Percentiles rank a stretch among this genome's conserved stretches.
phyloP scores from a whole-genome alignment of 495 filamentous ascomycete species.

The Geopyxis carbonaria region DNA sequence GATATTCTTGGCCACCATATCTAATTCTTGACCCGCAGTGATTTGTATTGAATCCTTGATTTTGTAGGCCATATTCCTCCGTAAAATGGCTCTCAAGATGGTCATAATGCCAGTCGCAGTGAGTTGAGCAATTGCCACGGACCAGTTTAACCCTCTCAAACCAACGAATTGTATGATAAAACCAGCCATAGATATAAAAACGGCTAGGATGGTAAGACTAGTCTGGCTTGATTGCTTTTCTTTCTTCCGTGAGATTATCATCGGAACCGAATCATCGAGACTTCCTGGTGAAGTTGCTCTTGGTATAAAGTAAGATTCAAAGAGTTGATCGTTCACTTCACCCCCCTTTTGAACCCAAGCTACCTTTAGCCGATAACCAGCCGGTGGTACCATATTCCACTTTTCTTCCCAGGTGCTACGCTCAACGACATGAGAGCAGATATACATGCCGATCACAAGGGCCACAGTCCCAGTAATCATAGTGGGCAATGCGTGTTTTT shows the following conservation, averaged over 20 bases:
- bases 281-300: not conserved
- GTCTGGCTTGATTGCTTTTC: too few relatives aligned
- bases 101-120: slow-evolving; percentile 9
- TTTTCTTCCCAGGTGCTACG: slow-evolving; percentile 18
- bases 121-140: slow-evolving; percentile 14
- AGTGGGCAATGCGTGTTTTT: slow-evolving; percentile 20
- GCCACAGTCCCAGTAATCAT: slow-evolving; percentile 20
- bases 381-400: slow-evolving; percentile 11
- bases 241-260: not conserved
- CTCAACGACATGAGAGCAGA: slow-evolving; percentile 25
- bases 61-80: slow-evolving; percentile 2
- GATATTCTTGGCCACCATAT: not conserved
- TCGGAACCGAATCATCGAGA: not conserved
- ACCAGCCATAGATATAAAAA: slow-evolving; percentile 18
- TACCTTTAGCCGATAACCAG: slow-evolving; percentile 6
- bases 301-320: slow-evolving; percentile 19
- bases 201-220: not conserved
- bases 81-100: slow-evolving; percentile 4
- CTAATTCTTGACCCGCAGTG: not conserved
- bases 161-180: slow-evolving; percentile 36
- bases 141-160: slow-evolving; percentile 32
- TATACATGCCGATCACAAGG: slow-evolving; percentile 19
- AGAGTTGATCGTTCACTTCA: slow-evolving; percentile 22
- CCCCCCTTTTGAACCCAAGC: slow-evolving; percentile 22
- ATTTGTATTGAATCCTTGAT: not conserved